phyloP scores from a whole-genome alignment of 2,329 filamentous ascomycete species.

The Sclerotinia sclerotiorum region DNA sequence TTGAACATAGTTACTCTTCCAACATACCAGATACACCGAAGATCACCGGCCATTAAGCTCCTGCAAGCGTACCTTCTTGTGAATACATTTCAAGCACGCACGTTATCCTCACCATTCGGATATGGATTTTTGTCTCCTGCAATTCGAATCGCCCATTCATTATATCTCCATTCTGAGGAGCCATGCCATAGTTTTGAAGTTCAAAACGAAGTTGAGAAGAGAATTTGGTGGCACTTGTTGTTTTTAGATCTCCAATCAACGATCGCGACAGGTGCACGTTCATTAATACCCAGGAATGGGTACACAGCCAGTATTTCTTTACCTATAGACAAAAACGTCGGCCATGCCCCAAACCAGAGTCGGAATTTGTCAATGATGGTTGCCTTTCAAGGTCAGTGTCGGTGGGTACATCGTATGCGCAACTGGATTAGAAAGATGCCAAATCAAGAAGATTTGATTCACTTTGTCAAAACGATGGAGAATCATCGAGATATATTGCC shows the following conservation, averaged over 20 bases:
- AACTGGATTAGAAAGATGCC: neutral
- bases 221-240: conserved; percentile 4
- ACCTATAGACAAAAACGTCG: neutral
- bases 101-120: neutral
- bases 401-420: neutral
- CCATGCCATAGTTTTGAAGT: neutral
- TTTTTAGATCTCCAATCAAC: neutral
- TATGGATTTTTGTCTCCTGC: neutral
- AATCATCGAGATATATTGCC: neutral
- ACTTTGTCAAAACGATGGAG: neutral
- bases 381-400: conserved; percentile 1
- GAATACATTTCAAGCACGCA: conserved; percentile 2
- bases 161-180: neutral
- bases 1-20: neutral
- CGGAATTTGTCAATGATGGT: neutral
- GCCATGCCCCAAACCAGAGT: neutral
- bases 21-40: neutral
- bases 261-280: neutral
- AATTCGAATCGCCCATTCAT: neutral
- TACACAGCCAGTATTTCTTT: neutral
- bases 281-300: neutral
- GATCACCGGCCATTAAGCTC: neutral
- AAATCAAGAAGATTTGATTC: neutral
- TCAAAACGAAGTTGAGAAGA: neutral
- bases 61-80: conserved; percentile 8